Conservation (phyloP, 2,329 filamentous ascomycete species). For the Aspergillus piperis region DNA sequence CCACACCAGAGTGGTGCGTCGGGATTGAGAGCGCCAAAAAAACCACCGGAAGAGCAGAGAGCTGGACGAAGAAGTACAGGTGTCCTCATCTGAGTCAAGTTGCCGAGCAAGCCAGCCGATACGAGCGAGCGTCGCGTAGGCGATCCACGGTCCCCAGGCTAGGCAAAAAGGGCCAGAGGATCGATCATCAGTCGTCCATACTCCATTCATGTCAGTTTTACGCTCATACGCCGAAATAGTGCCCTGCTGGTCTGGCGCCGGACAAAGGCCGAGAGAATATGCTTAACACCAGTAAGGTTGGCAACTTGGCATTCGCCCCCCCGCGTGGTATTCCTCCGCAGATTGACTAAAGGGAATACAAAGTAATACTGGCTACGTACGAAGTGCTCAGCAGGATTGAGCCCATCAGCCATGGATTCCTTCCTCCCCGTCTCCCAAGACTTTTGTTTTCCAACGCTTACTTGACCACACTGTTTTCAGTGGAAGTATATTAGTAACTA, state of each 20-base stretch:
- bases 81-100: constrained; percentile 12
- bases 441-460: background rate
- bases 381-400: background rate
- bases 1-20: background rate
- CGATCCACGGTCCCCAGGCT: constrained; percentile 1
- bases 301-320: constrained; percentile 29
- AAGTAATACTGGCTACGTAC: background rate
- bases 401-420: background rate
- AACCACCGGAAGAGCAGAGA: background rate
- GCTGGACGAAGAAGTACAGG: constrained; percentile 4
- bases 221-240: constrained; percentile 13
- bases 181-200: background rate
- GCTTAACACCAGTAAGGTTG: constrained; percentile 44
- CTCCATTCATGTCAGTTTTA: constrained; percentile 6
- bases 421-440: background rate
- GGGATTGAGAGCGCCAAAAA: background rate
- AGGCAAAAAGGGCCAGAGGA: background rate
- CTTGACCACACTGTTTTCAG: background rate
- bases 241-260: constrained; percentile 24
- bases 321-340: constrained; percentile 22
- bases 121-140: background rate
- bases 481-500: too few relatives aligned
- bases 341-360: background rate
- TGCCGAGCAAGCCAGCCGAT: constrained; percentile 11
- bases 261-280: constrained; percentile 34